These are phyloP conservation scores for Excoecaria cochinchinensis DNA, from an alignment of 345 rosid genomes.

Conservation along the genomic window DNA sequence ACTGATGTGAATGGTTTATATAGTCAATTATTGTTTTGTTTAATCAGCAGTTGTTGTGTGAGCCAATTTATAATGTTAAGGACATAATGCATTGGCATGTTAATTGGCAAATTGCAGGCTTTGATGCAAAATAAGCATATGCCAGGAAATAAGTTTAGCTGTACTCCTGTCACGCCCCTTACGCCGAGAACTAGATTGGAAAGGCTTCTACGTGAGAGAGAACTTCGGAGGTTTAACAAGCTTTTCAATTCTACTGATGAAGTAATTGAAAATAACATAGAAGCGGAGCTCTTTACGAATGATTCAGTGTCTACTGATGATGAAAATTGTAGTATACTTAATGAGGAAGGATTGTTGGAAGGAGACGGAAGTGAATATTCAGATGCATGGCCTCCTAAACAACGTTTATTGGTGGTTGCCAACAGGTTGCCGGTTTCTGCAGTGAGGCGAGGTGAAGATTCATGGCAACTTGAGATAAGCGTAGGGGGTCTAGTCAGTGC, in stretches of 20 bases:
- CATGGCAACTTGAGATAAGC: slow-evolving; percentile 57
- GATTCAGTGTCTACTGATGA: slow-evolving; percentile 25
- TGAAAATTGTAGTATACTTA: slow-evolving; percentile 25
- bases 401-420: slow-evolving; percentile 57
- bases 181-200: slow-evolving; percentile 51
- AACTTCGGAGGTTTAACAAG: slow-evolving; percentile 42
- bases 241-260: slow-evolving; percentile 26
- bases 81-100: background rate
- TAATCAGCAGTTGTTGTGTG: background rate
- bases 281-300: slow-evolving; percentile 20
- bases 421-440: slow-evolving; percentile 63
- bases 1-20: background rate
- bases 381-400: slow-evolving; percentile 39
- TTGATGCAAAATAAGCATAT: slow-evolving; percentile 25
- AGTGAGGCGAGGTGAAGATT: slow-evolving; percentile 39
- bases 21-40: background rate
- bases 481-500: slow-evolving; percentile 60
- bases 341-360: slow-evolving; percentile 34
- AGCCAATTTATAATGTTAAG: background rate
- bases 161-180: slow-evolving; percentile 37
- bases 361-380: slow-evolving; percentile 13
- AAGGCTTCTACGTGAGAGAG: slow-evolving; percentile 54
- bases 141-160: slow-evolving; percentile 42
- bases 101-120: slow-evolving; percentile 28
- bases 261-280: slow-evolving; percentile 17